These are phyloP conservation scores for Ceratocystis diversiconidia DNA, from an alignment of 2,329 filamentous ascomycete genomes.

Conservation along the genomic window DNA sequence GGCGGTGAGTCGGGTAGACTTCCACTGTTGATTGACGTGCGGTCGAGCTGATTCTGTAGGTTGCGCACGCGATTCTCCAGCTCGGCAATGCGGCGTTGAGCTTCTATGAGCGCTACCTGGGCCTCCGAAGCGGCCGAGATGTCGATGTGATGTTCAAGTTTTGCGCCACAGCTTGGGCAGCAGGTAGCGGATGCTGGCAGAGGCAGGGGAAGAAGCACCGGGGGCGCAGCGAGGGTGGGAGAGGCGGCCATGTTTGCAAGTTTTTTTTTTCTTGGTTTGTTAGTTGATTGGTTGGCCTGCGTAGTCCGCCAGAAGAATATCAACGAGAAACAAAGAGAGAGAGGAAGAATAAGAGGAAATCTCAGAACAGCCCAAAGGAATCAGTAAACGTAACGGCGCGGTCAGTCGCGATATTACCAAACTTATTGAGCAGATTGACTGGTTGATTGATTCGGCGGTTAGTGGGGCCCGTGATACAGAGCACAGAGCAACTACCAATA, in stretches of 20 bases:
- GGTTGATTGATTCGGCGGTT: not conserved
- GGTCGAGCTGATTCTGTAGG: constrained; percentile 46
- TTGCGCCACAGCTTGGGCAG: constrained; percentile 39
- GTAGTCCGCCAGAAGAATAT: not conserved
- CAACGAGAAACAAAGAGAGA: not conserved
- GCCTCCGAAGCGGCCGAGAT: constrained; percentile 19
- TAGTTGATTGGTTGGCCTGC: too few relatives aligned
- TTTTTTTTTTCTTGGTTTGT: not conserved
- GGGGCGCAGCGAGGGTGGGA: constrained; percentile 8
- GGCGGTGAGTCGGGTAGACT: constrained; percentile 35
- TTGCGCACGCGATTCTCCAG: constrained; percentile 56
- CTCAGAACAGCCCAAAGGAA: not conserved
- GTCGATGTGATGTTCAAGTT: constrained; percentile 24
- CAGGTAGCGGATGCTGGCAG: constrained; percentile 24
- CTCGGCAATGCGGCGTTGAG: constrained; percentile 50
- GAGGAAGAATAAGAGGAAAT: not conserved
- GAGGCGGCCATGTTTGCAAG: constrained; percentile 2
- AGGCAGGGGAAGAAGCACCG: constrained; percentile 15
- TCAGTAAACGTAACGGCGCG: not conserved
- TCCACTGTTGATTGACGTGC: not conserved
- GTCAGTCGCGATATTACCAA: not conserved
- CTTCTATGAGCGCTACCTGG: constrained; percentile 23
- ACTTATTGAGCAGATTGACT: not conserved
- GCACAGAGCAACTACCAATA: not conserved
- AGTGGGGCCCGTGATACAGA: not conserved